Base-by-base conservation (phyloP, 495 filamentous ascomycete species). In the Hypoxylon subgilvum region DNA sequence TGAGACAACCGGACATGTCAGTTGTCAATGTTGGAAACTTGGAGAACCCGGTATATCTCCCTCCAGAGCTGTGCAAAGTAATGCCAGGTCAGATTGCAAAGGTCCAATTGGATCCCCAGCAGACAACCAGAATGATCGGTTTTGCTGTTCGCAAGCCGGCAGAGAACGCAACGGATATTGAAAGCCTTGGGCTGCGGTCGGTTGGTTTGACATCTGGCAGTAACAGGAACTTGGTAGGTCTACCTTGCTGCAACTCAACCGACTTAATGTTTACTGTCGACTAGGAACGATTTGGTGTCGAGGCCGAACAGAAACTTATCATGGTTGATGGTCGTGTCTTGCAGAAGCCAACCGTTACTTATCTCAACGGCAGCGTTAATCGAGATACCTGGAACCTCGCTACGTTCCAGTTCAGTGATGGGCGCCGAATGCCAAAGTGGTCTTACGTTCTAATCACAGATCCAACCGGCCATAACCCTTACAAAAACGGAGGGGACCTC, bases 11-110 rank as follows among this genome's bases (percentile, higher is more conserved):
- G 28, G 48, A 69, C 0, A 46, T 77, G 10, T 85, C 86, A 0
- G 81, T 89, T 1, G 69, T 92, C 45, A 89, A 91, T 58, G 79
- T 86, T 13, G 86, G 87, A 9, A 83, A 67, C 18, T 65, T 34
- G 4, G 72, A 79, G 1, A 75, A 80, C n/a, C 83, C 87, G 0
- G 71, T 69, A 35, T 90, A 85, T 53, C 57, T 89, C 22, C 86
- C 88, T 0, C 66, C 77, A 4, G 83, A 90, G 48, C 75, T 86
- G 8, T 88, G 84, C 66, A 42, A 55, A 1, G 82, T 90, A 4
- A 44, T 80, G 14, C 76, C 81, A 22, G 86, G 86, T 2, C 87
- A 93, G 66, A 63, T 77, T 13, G 74, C 80, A 16, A 70, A 74
- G 31, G 61, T 67, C 3, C 79, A 84, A 63, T 73, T 88, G 19